Percentiles rank a stretch among this genome's conserved stretches.
Conservation (phyloP, 2,329 filamentous ascomycete genomes). For the Byssochlamys sp. region DNA sequence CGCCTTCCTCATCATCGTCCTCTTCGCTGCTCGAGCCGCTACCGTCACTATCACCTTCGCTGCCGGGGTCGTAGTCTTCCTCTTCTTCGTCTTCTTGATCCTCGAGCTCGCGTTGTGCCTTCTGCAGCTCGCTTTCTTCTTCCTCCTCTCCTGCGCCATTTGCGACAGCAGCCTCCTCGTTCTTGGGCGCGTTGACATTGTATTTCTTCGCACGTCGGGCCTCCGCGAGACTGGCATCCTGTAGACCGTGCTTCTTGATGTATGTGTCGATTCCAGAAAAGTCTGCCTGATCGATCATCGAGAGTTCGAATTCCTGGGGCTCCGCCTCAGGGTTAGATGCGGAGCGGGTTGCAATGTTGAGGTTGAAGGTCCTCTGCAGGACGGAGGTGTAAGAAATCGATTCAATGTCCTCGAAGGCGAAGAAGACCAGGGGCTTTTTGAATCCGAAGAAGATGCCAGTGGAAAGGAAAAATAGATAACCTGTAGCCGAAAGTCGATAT, state of each 20-base stretch:
- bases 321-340: conserved; percentile 25
- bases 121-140: conserved; percentile 49
- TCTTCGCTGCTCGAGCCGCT: conserved; percentile 37
- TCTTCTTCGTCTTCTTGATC: conserved; percentile 41
- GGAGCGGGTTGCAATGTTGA: conserved; percentile 44
- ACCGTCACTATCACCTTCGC: conserved; percentile 39
- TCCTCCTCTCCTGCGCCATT: conserved; percentile 35
- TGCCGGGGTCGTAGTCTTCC: conserved; percentile 44
- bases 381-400: conserved; percentile 56
- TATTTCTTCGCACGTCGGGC: conserved; percentile 51
- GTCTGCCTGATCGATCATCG: conserved; percentile 57
- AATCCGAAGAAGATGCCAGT: conserved; percentile 55
- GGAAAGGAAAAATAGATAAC: conserved; percentile 54
- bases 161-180: conserved; percentile 15
- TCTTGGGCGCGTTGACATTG: conserved; percentile 39
- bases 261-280: conserved; percentile 54
- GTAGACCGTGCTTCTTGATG: conserved; percentile 50
- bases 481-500: conserved; percentile 24
- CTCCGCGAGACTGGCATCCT: conserved; percentile 55
- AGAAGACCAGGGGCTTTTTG: conserved; percentile 56
- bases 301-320: conserved; percentile 51
- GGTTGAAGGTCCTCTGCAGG: conserved; percentile 56
- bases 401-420: conserved; percentile 50
- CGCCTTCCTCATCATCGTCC: conserved; percentile 23
- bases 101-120: conserved; percentile 47